Evolutionary conservation across 2,329 filamentous ascomycete species (phyloP), one percentile per base, ranked within the genome.

Genomic region (Pseudogymnoascus pannorum): DNA sequence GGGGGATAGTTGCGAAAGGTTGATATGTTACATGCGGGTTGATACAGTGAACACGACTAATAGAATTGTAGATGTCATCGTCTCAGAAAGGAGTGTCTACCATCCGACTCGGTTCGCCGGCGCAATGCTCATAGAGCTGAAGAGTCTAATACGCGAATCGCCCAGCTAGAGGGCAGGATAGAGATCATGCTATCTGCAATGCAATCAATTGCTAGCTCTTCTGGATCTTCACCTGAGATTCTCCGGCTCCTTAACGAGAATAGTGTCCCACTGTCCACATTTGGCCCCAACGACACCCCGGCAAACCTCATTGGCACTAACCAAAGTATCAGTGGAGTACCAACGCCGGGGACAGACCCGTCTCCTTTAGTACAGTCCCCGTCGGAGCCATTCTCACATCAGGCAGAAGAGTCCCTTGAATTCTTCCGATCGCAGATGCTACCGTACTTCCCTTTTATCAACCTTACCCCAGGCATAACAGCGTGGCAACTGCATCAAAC

Each of bases 101-200:
- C 77, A 33, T 78, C 79, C 18, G 68, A 73, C 18, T 75, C 76
- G 2, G 71, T 74, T 42, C 71, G 76, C 35, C 76, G 74, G 62
- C 73, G 76, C 8, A 69, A 72, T 61, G 58, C 70, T 62, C 72
- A 73, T 66, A 69, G 72, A 64, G 66, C 72, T 59, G 62, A 71
- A 35, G 66, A 72, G 8, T 74, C 73, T 26, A 73, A 76, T 18
- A 75, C 77, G 4, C 42, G 42, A 24, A 48, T 48, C 22, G 76
- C 77, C 6, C 76, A 78, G 63, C 72, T 81, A 5, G 79, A 81
- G 68, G 77, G 79, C 66, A 81, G 79, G 70, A 71, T 81, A 6
- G 77, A 80, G 51, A 75, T 79, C 61, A 70, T 81, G 2, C 76
- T 80, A 16, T 75, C 75, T 2, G 74, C 81, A n/a, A 67, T 81